phyloP scores from a whole-genome alignment of 352 stramenopile genomes.

The Pythium vanterpoolii region DNA sequence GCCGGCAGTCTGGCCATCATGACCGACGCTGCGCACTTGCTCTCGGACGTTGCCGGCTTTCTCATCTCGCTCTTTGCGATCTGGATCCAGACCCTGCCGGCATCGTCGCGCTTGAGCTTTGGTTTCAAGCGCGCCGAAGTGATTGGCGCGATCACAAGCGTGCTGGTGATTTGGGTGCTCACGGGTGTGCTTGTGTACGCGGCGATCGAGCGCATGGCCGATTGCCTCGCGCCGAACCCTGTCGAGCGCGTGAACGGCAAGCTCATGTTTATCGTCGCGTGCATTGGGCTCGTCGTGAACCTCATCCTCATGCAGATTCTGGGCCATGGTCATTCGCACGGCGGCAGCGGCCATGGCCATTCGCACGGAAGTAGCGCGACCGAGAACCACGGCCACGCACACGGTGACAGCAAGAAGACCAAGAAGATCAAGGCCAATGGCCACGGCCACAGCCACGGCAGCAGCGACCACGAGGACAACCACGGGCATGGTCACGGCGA shows the following conservation, averaged over 20 bases:
- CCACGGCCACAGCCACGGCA: slow-evolving; percentile 37
- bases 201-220: slow-evolving; percentile 86
- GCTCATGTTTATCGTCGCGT: slow-evolving; percentile 96
- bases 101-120: slow-evolving; percentile 82
- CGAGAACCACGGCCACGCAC: slow-evolving; percentile 39
- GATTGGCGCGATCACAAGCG: slow-evolving; percentile 93
- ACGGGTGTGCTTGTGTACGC: slow-evolving; percentile 93
- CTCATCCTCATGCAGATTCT: slow-evolving; percentile 93
- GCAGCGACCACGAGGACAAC: slow-evolving; percentile 33
- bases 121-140: slow-evolving; percentile 96
- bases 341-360: slow-evolving; percentile 30
- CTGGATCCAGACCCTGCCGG: slow-evolving; percentile 59
- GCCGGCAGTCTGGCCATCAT: slow-evolving; percentile 95
- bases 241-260: slow-evolving; percentile 91
- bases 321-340: slow-evolving; percentile 53
- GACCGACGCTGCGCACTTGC: slow-evolving; percentile 79
- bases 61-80: slow-evolving; percentile 83
- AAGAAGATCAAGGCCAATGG: slow-evolving; percentile 25
- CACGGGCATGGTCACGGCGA: slow-evolving; percentile 30
- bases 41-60: slow-evolving; percentile 80
- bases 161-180: slow-evolving; percentile 94
- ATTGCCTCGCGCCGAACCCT: slow-evolving; percentile 71
- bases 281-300: slow-evolving; percentile 96
- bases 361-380: slow-evolving; percentile 22
- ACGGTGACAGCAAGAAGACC: slow-evolving; percentile 24